A percentile compares a stretch with the other conserved stretches of the same genome.
Conservation (phyloP, 371 early-diverging fungal species). For the Chytridium lagenaria region DNA sequence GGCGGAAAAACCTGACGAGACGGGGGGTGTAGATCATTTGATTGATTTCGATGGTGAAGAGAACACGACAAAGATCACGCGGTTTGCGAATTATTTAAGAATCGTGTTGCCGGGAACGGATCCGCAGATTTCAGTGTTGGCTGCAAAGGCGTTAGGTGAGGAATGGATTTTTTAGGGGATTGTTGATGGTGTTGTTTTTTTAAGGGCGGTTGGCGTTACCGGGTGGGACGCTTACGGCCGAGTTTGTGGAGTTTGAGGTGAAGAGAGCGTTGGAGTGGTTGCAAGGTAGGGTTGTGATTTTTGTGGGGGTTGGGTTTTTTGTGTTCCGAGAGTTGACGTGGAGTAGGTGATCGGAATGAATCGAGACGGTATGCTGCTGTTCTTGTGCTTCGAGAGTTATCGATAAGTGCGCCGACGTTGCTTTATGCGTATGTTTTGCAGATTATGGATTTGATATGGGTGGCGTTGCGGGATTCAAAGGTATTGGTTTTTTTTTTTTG, state of each 20-base stretch:
- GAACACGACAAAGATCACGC: conserved; percentile 78
- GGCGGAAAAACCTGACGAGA: not conserved
- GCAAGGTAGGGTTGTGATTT: conserved; percentile 61
- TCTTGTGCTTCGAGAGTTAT: conserved; percentile 82
- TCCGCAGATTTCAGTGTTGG: conserved; percentile 82
- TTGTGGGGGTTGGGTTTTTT: not conserved
- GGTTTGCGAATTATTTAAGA: conserved; percentile 88
- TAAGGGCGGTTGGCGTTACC: conserved; percentile 77
- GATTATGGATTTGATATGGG: conserved; percentile 88
- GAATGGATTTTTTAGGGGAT: not conserved
- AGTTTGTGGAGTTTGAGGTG: conserved; percentile 87
- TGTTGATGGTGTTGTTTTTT: conserved; percentile 6
- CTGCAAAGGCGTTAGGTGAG: conserved; percentile 80
- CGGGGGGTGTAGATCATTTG: conserved; percentile 66
- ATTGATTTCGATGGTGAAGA: conserved; percentile 86
- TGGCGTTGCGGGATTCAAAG: conserved; percentile 84
- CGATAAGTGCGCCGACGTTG: conserved; percentile 82
- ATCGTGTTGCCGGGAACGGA: conserved; percentile 83
- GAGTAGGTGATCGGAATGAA: conserved; percentile 73
- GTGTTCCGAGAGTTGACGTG: not conserved
- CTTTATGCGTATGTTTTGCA: conserved; percentile 85
- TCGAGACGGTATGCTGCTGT: conserved; percentile 87
- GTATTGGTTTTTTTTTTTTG: conserved; percentile 42
- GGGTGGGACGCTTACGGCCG: conserved; percentile 80
- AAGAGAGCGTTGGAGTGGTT: conserved; percentile 90